Evolutionary conservation across 768 basidiomycete genomes (phyloP), one percentile per base, ranked within the genome.

Genomic region (Hericium alpestre): DNA sequence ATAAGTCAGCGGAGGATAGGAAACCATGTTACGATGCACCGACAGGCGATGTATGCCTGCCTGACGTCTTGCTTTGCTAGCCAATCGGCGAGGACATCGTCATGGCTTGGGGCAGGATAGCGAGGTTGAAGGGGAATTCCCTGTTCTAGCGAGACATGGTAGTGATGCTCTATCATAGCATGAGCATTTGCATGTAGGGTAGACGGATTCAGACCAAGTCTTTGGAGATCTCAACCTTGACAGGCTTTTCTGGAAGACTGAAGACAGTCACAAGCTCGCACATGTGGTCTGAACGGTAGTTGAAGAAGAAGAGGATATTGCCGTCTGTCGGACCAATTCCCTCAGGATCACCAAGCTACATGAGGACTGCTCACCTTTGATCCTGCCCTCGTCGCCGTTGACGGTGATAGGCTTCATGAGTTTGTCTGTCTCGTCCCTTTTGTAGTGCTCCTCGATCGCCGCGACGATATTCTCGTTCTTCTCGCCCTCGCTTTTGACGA

Each of bases 261-360:
- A 96, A 79, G 7, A 97, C 82, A 32, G 79, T 73, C n/a, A 74
- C 78, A 59, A 96, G 86, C 72, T 97, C 93, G 50, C 93, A 83
- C 88, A 97, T 91, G 54, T 93, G 86, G 69, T 97, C 93, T 0
- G 93, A 94, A 59, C 94, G 86, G 71, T 97, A 96, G 76, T 97
- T 97, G 84, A n/a, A n/a, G n/a, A n/a, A n/a, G n/a, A n/a, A n/a
- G n/a, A 95, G 96, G 74, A 90, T 94, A 70, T 96, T 94, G 47
- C 75, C 78, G 57, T 92, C 91, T 91, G 61, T 8, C 37, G 5
- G 41, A 6, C 25, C 25, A 27, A 27, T 27, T 3, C 2, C 2
- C 25, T 3, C 25, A n/a, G n/a, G n/a, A 6, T n/a, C n/a, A n/a
- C n/a, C n/a, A n/a, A n/a, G 18, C 20, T 23, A 50, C n/a, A 23